Base-by-base conservation (phyloP, 2,329 filamentous ascomycete species). In the Calonectria pauciramosa region DNA sequence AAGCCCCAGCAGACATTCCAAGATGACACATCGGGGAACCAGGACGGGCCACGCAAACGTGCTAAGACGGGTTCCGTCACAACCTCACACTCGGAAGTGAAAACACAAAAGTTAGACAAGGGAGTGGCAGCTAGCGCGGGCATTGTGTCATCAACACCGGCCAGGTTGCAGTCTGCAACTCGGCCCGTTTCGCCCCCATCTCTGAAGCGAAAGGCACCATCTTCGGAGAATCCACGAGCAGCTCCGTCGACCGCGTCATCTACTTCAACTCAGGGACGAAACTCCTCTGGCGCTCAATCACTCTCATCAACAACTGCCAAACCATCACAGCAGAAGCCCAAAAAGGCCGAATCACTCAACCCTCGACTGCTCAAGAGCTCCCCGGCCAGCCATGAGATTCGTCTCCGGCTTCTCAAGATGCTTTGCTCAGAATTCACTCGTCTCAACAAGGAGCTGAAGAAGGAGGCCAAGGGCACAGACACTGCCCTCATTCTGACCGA, bases 401-500 rank as follows among this genome's bases (percentile, higher is more conserved):
- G 92, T 16, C 84, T 89, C 36, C 89, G 88, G 75, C 86, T 93
- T 2, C 83, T 96, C 30, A 91, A 90, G 76, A 87, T 92, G 77
- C 85, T 96, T 1, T 91, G 96, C 80, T 87, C 89, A 16, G 90
- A 94, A 77, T 91, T 94, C 82, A 84, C 85, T n/a, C 89, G 93
- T 6, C 88, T 96, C 11, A 96, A 96, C 80, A 86, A 88, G 18
- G 90, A 92, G 77, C 83, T 94, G 3, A 87, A 87, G 64, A 91
- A 90, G 70, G 87, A 87, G 54, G 85, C 75, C 34, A 89, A 88
- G 38, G 84, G 87, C 16, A 85, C 88, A 9, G 89, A 90, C 26
- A 86, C 88, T 52, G 82, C 83, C 51, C 86, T 94, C 3, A 81
- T 92, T 20, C 83, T 95, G 60, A 90, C 90, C 1, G 88, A 91